These are phyloP conservation scores for Ophiostoma novo-ulmi DNA, from an alignment of 2,329 filamentous ascomycete genomes.

Conservation along the genomic window DNA sequence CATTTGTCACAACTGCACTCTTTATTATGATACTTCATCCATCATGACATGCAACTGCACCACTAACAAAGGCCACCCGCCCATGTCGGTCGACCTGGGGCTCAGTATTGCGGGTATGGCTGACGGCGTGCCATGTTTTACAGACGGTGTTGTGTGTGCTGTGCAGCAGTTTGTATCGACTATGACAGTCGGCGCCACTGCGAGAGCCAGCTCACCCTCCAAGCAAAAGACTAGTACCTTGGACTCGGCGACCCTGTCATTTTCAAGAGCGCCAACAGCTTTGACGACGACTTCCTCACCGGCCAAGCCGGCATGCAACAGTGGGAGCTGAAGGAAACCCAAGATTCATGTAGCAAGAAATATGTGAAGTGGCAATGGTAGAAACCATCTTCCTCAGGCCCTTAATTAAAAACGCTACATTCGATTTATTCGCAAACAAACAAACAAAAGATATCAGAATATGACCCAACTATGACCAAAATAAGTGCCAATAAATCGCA, in stretches of 20 bases:
- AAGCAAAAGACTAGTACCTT: neutral
- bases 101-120: conserved; percentile 19
- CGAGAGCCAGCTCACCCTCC: neutral
- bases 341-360: no score
- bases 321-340: neutral
- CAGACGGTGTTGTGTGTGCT: conserved; percentile 21
- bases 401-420: neutral
- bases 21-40: neutral
- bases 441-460: neutral
- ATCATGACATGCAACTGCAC: conserved; percentile 24
- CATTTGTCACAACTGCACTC: conserved; percentile 18
- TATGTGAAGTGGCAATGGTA: neutral
- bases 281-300: neutral
- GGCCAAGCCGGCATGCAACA: neutral
- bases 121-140: conserved; percentile 22
- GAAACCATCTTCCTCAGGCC: neutral
- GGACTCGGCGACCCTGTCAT: neutral
- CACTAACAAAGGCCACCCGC: conserved; percentile 4
- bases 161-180: neutral
- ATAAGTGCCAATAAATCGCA: neutral
- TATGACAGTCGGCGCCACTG: neutral
- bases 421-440: neutral
- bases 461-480: neutral
- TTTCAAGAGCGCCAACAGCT: neutral
- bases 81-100: conserved; percentile 20